These are phyloP conservation scores for Pseudotsuga menziesii DNA, from an alignment of 75 land plant species.

Conservation along the genomic window DNA sequence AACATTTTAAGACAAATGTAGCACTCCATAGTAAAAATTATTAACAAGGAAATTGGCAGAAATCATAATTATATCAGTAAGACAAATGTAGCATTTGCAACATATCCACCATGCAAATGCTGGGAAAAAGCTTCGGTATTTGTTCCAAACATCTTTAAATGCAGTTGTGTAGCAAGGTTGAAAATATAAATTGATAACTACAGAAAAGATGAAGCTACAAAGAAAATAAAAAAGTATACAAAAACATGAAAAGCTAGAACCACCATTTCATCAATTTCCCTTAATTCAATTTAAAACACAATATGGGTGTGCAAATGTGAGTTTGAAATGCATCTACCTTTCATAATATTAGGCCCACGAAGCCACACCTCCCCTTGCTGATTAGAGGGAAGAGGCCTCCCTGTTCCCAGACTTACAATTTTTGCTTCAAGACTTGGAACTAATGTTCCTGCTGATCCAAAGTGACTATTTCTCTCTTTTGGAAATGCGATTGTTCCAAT, in stretches of 20 bases:
- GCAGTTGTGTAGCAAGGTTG: neutral
- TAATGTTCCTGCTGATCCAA: slow-evolving; percentile 65
- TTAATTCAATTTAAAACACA: neutral
- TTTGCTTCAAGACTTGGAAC: slow-evolving; percentile 58
- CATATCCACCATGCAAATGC: neutral
- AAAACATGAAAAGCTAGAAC: neutral
- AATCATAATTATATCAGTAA: neutral
- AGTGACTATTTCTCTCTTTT: slow-evolving; percentile 12
- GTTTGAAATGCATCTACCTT: slow-evolving; percentile 34
- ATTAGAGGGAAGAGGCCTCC: slow-evolving; percentile 63
- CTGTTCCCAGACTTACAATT: slow-evolving; percentile 34
- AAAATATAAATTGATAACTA: neutral
- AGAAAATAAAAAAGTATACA: neutral
- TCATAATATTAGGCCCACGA: slow-evolving; percentile 79
- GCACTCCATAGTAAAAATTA: neutral
- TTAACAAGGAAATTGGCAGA: neutral
- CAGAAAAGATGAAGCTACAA: neutral
- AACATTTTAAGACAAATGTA: too few relatives aligned
- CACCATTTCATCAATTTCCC: neutral
- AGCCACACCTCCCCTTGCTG: slow-evolving; percentile 75
- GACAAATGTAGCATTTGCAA: neutral
- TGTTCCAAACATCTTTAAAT: neutral
- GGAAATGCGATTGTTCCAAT: slow-evolving; percentile 34
- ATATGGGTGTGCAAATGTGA: neutral
- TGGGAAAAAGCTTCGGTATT: neutral